Evolutionary conservation across 805 yeast species (phyloP).

Genomic region (Limtongia smithiae): DNA sequence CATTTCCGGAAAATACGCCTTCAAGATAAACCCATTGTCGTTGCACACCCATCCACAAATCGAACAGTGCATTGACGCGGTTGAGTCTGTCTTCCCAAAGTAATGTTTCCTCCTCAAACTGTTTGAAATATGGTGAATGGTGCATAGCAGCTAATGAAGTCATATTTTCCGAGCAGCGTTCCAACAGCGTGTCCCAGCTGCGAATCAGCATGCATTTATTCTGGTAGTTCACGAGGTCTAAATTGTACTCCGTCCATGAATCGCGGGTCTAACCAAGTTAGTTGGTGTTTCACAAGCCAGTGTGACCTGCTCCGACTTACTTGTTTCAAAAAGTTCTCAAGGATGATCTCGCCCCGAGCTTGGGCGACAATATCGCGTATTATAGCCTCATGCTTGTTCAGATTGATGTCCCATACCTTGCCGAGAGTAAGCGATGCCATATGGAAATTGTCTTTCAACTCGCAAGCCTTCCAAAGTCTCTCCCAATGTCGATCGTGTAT

Average conservation of each 20-base stretch:
- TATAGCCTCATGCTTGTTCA: conserved; percentile 44
- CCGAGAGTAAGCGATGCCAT: conserved; percentile 45
- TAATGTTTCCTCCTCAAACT: conserved; percentile 56
- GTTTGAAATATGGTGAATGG: conserved; percentile 56
- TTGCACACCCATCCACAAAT: conserved; percentile 79
- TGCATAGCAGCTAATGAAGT: conserved; percentile 65
- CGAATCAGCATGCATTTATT: conserved; percentile 54
- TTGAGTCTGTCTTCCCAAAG: conserved; percentile 58
- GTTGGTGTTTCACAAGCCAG: background rate
- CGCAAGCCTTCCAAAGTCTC: conserved; percentile 6
- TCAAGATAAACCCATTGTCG: conserved; percentile 82
- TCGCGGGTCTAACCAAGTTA: conserved; percentile 40
- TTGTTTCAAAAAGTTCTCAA: conserved; percentile 53
- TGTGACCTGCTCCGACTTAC: background rate
- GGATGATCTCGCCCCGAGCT: conserved; percentile 68
- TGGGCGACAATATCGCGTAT: conserved; percentile 51
- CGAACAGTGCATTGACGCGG: conserved; percentile 50
- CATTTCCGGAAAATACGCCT: conserved; percentile 63
- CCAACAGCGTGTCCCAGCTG: conserved; percentile 64
- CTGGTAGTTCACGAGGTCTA: conserved; percentile 54
- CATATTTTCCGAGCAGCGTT: conserved; percentile 56
- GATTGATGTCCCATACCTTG: conserved; percentile 58
- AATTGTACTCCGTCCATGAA: conserved; percentile 53
- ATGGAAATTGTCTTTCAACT: conserved; percentile 32
- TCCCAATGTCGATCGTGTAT: conserved; percentile 69